phyloP scores from a whole-genome alignment of 2,329 filamentous ascomycete genomes.

The Fusarium sp. region DNA sequence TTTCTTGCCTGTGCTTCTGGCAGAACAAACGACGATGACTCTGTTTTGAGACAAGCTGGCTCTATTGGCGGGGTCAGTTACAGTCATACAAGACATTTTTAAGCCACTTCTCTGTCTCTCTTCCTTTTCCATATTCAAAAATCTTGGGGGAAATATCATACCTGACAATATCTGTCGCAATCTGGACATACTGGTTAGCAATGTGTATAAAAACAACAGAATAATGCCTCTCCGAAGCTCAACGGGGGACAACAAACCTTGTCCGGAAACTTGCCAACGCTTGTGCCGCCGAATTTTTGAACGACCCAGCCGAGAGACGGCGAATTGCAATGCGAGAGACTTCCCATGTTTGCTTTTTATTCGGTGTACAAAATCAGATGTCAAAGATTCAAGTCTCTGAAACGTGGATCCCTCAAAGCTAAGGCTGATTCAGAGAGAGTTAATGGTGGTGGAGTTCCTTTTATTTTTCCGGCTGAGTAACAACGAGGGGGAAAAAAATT shows the following conservation, averaged over 20 bases:
- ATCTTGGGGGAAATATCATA: conserved; percentile 39
- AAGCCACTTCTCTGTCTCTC: not conserved
- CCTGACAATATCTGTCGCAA: conserved; percentile 56
- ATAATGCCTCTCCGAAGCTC: not conserved
- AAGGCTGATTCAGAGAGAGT: not conserved
- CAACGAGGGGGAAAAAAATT: conserved; percentile 20
- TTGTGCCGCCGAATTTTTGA: conserved; percentile 95
- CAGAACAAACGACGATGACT: conserved; percentile 94
- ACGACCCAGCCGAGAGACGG: conserved; percentile 76
- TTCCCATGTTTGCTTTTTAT: conserved; percentile 43
- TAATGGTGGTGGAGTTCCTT: conserved; percentile 25
- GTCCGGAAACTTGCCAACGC: conserved; percentile 90
- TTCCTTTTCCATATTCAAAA: not conserved
- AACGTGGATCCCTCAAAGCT: not conserved
- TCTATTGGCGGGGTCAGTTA: conserved; percentile 42
- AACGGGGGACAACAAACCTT: conserved; percentile 58
- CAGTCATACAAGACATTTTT: conserved; percentile 21
- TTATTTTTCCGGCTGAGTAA: conserved; percentile 42
- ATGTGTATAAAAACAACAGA: not conserved
- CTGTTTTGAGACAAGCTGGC: conserved; percentile 70
- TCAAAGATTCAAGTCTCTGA: not conserved
- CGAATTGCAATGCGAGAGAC: conserved; percentile 48
- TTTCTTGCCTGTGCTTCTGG: conserved; percentile 93
- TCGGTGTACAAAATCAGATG: not conserved
- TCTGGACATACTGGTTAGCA: conserved; percentile 42